Percentiles rank a stretch among this genome's conserved stretches.
phyloP scores from a whole-genome alignment of 1,284 basidiomycete genomes.

The Lentinula novae-zelandiae region DNA sequence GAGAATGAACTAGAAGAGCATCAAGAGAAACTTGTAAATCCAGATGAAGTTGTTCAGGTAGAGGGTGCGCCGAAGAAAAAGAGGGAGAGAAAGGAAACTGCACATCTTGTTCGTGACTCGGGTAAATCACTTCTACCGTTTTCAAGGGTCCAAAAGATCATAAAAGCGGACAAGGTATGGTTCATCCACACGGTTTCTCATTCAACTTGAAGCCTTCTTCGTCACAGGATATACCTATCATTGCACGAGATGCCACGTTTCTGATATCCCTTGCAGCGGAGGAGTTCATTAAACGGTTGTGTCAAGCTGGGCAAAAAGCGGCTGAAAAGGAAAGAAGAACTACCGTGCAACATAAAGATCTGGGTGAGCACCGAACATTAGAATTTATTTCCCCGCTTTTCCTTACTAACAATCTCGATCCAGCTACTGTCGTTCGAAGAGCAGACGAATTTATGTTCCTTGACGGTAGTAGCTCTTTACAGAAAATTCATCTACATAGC shows the following conservation, averaged over 20 bases:
- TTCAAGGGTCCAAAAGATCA: conserved; percentile 71
- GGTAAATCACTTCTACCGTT: conserved; percentile 71
- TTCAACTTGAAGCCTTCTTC: not conserved
- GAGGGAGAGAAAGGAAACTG: conserved; percentile 27
- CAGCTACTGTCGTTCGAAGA: conserved; percentile 59
- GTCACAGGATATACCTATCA: conserved; percentile 63
- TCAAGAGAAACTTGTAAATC: not conserved
- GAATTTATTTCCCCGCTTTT: not conserved
- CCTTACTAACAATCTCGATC: not conserved
- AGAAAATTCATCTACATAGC: not conserved
- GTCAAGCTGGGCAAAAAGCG: conserved; percentile 54
- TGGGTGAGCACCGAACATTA: conserved; percentile 42
- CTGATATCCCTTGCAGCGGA: conserved; percentile 75
- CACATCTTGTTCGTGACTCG: conserved; percentile 35
- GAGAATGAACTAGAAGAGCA: not conserved
- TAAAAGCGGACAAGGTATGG: conserved; percentile 73
- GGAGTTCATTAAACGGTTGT: conserved; percentile 68
- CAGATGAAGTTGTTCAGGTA: not conserved
- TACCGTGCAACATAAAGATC: conserved; percentile 67
- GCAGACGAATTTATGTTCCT: conserved; percentile 74
- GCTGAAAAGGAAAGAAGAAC: conserved; percentile 62
- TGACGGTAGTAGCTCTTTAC: conserved; percentile 38
- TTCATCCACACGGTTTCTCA: not conserved
- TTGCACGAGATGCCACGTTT: conserved; percentile 70
- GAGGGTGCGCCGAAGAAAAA: conserved; percentile 24